Base-by-base conservation (phyloP, 169 alveolate genomes). In the Besnoitia besnoiti region DNA sequence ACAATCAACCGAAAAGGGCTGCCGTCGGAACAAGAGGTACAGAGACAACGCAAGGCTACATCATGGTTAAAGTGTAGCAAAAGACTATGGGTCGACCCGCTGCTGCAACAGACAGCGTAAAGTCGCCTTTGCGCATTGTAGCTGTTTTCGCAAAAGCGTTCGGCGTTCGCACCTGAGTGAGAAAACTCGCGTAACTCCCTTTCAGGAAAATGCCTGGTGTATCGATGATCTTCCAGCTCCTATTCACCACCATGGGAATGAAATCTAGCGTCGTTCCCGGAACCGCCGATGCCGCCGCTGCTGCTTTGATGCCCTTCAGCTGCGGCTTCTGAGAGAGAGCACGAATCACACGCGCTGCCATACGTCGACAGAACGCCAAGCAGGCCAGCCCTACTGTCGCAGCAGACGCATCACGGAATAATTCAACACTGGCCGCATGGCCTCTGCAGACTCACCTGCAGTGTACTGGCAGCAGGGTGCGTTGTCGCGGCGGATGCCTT, bases 261-360 rank as follows among this genome's bases (percentile, higher is more conserved):
- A 77, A 77, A 42, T 77, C 87, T 16, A 77, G 30, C 33, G 87
- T 77, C 12, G 87, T 77, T 35, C 87, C 87, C 19, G 87, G 87
- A 19, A 77, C 49, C 7, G 59, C 61, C 2, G 44, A 77, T 35
- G 87, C 55, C 40, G 87, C 87, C 5, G 87, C 55, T 37, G 87
- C 87, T 16, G 39, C 80, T 37, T 37, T 77, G 42, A 27, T 55
- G 10, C 87, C 87, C 40, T 77, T 77, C 55, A 37, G 61, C 47
- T 44, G 50, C 19, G 87, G 87, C 30, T 77, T 77, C 59, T 55
- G 24, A 55, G 33, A 10, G 30, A 5, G 30, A 3, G 67, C 67
- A 55, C 12, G 67, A 55, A 55, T 55, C 33, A 55, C 67, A 55
- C 67, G 67, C 67, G 33, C 5, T 0, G 24, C n/a, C 30, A 19